phyloP scores from a whole-genome alignment of 2,329 filamentous ascomycete genomes.

The Sphaerulina musiva region DNA sequence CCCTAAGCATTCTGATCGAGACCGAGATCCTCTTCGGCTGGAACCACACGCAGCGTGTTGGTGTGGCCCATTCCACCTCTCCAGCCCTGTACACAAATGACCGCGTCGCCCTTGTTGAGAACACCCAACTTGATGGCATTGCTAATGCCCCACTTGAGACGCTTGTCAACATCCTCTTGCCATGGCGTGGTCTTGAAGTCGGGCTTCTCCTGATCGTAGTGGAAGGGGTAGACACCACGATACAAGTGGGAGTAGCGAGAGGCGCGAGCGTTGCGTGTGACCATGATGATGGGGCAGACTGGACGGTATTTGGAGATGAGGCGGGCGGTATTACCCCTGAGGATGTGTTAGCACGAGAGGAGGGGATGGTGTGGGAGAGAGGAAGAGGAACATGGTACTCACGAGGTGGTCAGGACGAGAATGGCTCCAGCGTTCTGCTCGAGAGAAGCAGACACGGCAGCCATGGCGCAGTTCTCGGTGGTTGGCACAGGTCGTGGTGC shows the following conservation, averaged over 20 bases:
- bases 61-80: slow-evolving; percentile 88
- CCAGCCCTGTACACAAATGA: slow-evolving; percentile 85
- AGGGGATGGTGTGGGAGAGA: slow-evolving; percentile 37
- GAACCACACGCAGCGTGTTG: slow-evolving; percentile 61
- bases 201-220: slow-evolving; percentile 86
- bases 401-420: slow-evolving; percentile 87
- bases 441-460: slow-evolving; percentile 87
- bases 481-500: slow-evolving; percentile 77
- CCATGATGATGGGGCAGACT: slow-evolving; percentile 99
- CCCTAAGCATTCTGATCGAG: slow-evolving; percentile 43
- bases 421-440: slow-evolving; percentile 96
- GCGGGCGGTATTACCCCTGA: slow-evolving; percentile 81
- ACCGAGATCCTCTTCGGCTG: slow-evolving; percentile 46
- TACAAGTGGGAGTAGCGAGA: slow-evolving; percentile 90
- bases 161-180: slow-evolving; percentile 97
- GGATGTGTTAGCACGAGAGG: not conserved
- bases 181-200: slow-evolving; percentile 89
- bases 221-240: slow-evolving; percentile 96
- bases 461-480: slow-evolving; percentile 92
- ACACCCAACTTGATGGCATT: slow-evolving; percentile 78
- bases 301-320: slow-evolving; percentile 97
- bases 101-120: slow-evolving; percentile 63
- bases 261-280: slow-evolving; percentile 77
- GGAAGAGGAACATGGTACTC: slow-evolving; percentile 29
- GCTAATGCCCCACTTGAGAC: slow-evolving; percentile 93